These are phyloP conservation scores for Thielaviopsis ethacetica DNA, from an alignment of 2,329 filamentous ascomycete genomes.

Conservation along the genomic window DNA sequence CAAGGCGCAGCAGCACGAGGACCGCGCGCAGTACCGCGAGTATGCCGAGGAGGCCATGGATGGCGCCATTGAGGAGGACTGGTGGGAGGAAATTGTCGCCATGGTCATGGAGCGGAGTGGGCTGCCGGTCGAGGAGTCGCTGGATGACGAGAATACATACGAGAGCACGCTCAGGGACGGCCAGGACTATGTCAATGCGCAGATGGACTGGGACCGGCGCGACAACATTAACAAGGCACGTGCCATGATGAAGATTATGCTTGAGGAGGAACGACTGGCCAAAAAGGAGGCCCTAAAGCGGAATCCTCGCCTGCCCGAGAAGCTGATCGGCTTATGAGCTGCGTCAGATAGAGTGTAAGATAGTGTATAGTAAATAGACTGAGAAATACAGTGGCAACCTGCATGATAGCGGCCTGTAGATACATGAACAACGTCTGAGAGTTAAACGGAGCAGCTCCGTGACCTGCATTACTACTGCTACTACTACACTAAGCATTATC, in stretches of 20 bases:
- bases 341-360: background rate
- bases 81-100: conserved; percentile 28
- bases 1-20: conserved; percentile 25
- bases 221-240: conserved; percentile 26
- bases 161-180: conserved; percentile 19
- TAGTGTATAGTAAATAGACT: too few species aligned
- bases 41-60: conserved; percentile 23
- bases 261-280: conserved; percentile 22
- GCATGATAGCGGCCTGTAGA: too few species aligned
- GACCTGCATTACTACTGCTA: too few species aligned
- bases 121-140: background rate
- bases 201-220: conserved; percentile 19
- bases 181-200: conserved; percentile 29
- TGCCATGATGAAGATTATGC: conserved; percentile 25
- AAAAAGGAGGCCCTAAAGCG: conserved; percentile 16
- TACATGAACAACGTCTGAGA: too few species aligned
- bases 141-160: background rate
- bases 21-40: conserved; percentile 22
- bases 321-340: conserved; percentile 3
- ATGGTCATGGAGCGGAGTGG: conserved; percentile 14
- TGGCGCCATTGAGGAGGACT: conserved; percentile 26
- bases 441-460: too few species aligned
- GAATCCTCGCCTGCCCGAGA: conserved; percentile 4
- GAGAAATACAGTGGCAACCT: too few species aligned
- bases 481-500: conserved; percentile 19